Base-by-base conservation (phyloP, 2,329 filamentous ascomycete genomes). In the Pseudogymnoascus sp. region DNA sequence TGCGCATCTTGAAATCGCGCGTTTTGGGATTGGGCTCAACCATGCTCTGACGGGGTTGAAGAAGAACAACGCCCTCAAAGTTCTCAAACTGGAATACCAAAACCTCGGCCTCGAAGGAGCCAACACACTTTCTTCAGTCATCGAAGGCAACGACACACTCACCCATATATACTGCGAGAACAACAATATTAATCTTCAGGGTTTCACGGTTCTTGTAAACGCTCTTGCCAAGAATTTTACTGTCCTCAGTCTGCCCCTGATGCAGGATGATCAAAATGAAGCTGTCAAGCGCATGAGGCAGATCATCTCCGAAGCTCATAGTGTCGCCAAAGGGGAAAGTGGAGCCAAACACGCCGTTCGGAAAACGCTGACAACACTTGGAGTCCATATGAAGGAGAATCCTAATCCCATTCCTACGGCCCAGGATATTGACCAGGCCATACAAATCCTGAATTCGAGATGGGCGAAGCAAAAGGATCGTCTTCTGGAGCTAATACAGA, bases 181-280 rank as follows among this genome's bases (percentile, higher is more conserved):
- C 71, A 91, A 91, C 69, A 84, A 85, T 62, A 88, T 89, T 62
- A 86, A 85, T 52, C 77, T 89, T n/a, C 84, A 87, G 66, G 86
- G 85, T 1, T 86, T 89, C 66, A 89, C 85, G 0, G 84, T 86
- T 60, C 75, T 89, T 6, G 84, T 90, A 59, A 87, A 90, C 68
- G 81, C 85, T 16, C 74, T 90, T n/a, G 80, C 86, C 64, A 81
- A 80, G 43, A 91, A 91, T 68, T 81, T 79, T 2, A 83, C 81
- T 0, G 72, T 90, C 1, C 71, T 88, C 12, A 81, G 81, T 67
- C 78, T 90, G 35, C 86, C 87, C 5, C 76, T 75, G 8, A 87
- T 90, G 83, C 78, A 81, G 37, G 78, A 82, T 65, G 85, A 88
- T 65, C 80, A 86, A 55, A 77, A 79, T 23, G 78, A 81, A 66